These are phyloP conservation scores for Starmerella bacillaris DNA, from an alignment of 805 yeast genomes.

Conservation along the genomic window DNA sequence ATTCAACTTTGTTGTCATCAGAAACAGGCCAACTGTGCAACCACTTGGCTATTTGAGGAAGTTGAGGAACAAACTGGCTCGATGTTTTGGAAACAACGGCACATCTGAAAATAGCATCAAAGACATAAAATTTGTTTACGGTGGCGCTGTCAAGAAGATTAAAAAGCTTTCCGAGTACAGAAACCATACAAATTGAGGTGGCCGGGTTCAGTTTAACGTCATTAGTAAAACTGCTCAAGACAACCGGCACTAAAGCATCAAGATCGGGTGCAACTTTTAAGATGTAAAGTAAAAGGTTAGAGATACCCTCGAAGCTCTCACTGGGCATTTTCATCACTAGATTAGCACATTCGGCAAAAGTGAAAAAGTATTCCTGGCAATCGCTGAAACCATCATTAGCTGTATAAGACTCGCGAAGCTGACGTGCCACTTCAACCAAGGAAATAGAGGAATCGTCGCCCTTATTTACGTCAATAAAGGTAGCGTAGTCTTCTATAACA, in stretches of 20 bases:
- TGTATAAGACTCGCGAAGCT: no score
- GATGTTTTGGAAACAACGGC: slow-evolving; percentile 22
- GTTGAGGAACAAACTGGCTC: slow-evolving; percentile 24
- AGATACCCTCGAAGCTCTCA: slow-evolving; percentile 25
- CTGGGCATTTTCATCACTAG: slow-evolving; percentile 22
- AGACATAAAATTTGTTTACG: slow-evolving; percentile 20
- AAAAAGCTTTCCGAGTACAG: slow-evolving; percentile 26
- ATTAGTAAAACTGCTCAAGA: slow-evolving; percentile 19
- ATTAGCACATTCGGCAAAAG: slow-evolving; percentile 20
- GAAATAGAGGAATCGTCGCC: slow-evolving; percentile 16
- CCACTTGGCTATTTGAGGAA: slow-evolving; percentile 25
- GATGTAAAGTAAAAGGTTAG: slow-evolving; percentile 25
- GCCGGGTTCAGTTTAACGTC: slow-evolving; percentile 16
- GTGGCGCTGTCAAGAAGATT: slow-evolving; percentile 22
- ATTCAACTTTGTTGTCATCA: slow-evolving; percentile 16
- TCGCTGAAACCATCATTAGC: no score
- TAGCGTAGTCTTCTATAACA: no score
- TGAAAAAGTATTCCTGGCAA: slow-evolving; percentile 18
- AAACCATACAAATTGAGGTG: slow-evolving; percentile 20
- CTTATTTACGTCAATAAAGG: slow-evolving; percentile 21
- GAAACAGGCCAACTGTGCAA: slow-evolving; percentile 23
- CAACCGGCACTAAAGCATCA: slow-evolving; percentile 18
- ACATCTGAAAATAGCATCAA: slow-evolving; percentile 21
- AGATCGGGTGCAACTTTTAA: slow-evolving; percentile 22
- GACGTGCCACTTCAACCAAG: slow-evolving; percentile 18